These are phyloP conservation scores for Aspergillus nomiae DNA, from an alignment of 2,329 filamentous ascomycete species.

Conservation along the genomic window DNA sequence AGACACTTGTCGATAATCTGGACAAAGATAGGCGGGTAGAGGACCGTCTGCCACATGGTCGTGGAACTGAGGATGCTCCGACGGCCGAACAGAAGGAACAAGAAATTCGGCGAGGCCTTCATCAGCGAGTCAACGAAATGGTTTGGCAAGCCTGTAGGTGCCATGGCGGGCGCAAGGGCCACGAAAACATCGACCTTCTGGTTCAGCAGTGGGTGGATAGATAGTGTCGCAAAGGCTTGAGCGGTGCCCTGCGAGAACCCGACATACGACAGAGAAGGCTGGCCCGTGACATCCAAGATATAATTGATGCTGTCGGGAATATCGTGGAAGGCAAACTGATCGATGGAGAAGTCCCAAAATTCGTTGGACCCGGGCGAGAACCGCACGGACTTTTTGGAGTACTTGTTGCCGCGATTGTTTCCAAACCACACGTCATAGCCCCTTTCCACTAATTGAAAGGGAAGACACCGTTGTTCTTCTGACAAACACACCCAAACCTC, in stretches of 20 bases:
- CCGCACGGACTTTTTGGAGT: slow-evolving; percentile 89
- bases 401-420: slow-evolving; percentile 98
- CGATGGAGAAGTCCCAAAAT: slow-evolving; percentile 99
- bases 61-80: slow-evolving; percentile 88
- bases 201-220: slow-evolving; percentile 90
- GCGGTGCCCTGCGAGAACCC: slow-evolving; percentile 97
- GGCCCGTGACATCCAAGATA: slow-evolving; percentile 79
- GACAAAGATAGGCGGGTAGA: slow-evolving; percentile 93
- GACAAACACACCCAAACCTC: slow-evolving; percentile 97
- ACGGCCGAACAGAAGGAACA: slow-evolving; percentile 90
- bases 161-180: slow-evolving; percentile 93
- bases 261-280: slow-evolving; percentile 87
- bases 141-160: slow-evolving; percentile 85
- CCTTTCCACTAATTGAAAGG: slow-evolving; percentile 83
- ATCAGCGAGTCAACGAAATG: slow-evolving; percentile 89
- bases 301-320: slow-evolving; percentile 95
- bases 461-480: slow-evolving; percentile 79
- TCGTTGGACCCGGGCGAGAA: slow-evolving; percentile 70
- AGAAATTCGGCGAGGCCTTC: slow-evolving; percentile 87
- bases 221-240: slow-evolving; percentile 90
- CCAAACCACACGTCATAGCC: slow-evolving; percentile 98
- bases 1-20: slow-evolving; percentile 82
- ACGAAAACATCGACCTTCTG: slow-evolving; percentile 95
- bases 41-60: slow-evolving; percentile 94
- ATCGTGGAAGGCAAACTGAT: slow-evolving; percentile 96